Evolutionary conservation across 495 filamentous ascomycete species (phyloP).

Genomic region (Talaromyces borbonicus): DNA sequence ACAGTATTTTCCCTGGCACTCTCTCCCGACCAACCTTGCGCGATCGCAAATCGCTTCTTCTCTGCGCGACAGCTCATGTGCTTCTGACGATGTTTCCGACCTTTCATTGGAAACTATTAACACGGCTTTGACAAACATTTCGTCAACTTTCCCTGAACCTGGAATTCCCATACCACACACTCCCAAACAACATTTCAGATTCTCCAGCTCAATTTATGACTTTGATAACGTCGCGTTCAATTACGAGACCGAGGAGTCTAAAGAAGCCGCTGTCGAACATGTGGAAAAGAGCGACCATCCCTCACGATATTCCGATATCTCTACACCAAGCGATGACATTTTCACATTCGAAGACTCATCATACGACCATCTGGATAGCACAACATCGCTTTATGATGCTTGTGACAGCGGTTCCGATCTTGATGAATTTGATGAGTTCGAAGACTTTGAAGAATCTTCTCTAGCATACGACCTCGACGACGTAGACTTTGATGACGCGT

Average conservation of each 20-base stretch:
- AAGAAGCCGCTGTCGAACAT: constrained; percentile 15
- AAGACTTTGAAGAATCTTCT: constrained; percentile 21
- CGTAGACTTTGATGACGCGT: constrained; percentile 29
- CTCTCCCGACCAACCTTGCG: constrained; percentile 32
- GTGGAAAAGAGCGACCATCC: constrained; percentile 5
- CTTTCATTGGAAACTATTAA: constrained; percentile 22
- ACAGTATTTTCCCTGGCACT: constrained; percentile 28
- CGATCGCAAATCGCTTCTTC: constrained; percentile 22
- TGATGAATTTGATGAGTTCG: constrained; percentile 4
- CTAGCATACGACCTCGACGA: constrained; percentile 23
- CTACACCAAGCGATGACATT: constrained; percentile 3
- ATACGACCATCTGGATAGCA: background rate
- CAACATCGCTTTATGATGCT: constrained; percentile 3
- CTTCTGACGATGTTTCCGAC: constrained; percentile 35
- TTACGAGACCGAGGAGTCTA: constrained; percentile 32
- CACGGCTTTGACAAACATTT: constrained; percentile 13
- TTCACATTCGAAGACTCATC: constrained; percentile 4
- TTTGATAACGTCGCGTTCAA: constrained; percentile 28
- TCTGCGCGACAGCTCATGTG: constrained; percentile 38
- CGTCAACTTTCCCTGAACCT: constrained; percentile 12
- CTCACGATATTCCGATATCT: background rate
- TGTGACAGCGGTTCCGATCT: constrained; percentile 3
- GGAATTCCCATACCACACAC: constrained; percentile 18
- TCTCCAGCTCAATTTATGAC: constrained; percentile 22
- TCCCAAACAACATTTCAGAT: constrained; percentile 25